These are phyloP conservation scores for Sedum album DNA, from an alignment of 164 flowering plant genomes.

Conservation along the genomic window DNA sequence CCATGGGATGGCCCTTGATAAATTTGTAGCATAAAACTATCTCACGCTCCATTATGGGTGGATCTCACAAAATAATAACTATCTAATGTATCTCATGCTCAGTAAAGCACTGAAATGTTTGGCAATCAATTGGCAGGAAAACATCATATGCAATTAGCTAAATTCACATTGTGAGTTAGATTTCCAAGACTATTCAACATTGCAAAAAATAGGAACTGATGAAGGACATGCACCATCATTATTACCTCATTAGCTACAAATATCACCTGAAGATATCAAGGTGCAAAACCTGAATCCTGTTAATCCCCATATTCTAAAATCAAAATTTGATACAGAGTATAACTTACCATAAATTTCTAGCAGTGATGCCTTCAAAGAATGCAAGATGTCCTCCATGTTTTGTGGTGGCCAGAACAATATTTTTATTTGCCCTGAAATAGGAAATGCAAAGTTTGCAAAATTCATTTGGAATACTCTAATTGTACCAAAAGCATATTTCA, in stretches of 20 bases:
- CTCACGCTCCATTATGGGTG: not conserved
- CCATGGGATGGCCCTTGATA: too few relatives aligned
- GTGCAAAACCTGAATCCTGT: not conserved
- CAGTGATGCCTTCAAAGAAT: constrained; percentile 74
- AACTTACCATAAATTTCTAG: constrained; percentile 51
- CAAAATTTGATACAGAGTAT: not conserved
- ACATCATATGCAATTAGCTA: not conserved
- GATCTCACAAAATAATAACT: not conserved
- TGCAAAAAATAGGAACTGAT: not conserved
- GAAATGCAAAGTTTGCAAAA: constrained; percentile 7
- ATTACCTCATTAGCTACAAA: not conserved
- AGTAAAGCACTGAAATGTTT: not conserved
- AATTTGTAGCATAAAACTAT: too few relatives aligned
- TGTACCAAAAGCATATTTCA: not conserved
- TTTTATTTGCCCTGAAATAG: constrained; percentile 53
- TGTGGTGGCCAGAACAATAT: constrained; percentile 66
- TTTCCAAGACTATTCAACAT: not conserved
- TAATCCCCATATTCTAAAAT: not conserved
- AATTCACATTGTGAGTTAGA: not conserved
- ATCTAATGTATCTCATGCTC: not conserved
- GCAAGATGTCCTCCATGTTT: constrained; percentile 87
- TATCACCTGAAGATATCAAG: not conserved
- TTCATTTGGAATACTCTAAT: not conserved
- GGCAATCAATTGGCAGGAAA: not conserved
- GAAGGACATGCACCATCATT: not conserved